Evolutionary conservation across 495 filamentous ascomycete genomes (phyloP).

Genomic region (Hypoxylon subgilvum): DNA sequence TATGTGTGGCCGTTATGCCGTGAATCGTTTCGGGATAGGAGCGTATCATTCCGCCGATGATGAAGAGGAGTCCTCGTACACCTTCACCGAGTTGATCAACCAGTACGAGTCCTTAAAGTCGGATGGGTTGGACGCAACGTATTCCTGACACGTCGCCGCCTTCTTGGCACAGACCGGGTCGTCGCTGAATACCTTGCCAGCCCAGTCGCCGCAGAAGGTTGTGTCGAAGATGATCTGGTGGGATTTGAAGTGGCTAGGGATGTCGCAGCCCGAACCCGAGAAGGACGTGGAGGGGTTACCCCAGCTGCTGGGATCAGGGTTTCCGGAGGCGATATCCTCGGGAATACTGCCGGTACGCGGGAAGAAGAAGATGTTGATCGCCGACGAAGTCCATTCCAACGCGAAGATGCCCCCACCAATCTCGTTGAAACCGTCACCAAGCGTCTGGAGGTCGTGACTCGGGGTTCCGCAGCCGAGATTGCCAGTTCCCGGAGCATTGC

Average conservation of each 20-base stretch:
- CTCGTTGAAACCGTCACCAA: conserved; percentile 74
- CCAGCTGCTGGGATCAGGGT: conserved; percentile 68
- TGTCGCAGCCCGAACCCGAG: conserved; percentile 63
- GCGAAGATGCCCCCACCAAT: conserved; percentile 78
- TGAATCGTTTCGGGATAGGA: conserved; percentile 20
- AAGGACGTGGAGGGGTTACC: conserved; percentile 72
- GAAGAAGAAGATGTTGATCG: conserved; percentile 82
- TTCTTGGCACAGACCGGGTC: conserved; percentile 49
- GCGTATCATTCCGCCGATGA: conserved; percentile 2
- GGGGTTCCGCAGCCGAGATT: conserved; percentile 56
- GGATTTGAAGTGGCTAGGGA: conserved; percentile 68
- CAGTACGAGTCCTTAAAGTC: conserved; percentile 71
- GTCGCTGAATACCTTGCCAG: conserved; percentile 64
- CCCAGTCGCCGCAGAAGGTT: conserved; percentile 90
- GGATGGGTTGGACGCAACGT: conserved; percentile 67
- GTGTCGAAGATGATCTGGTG: conserved; percentile 82
- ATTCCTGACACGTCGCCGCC: conserved; percentile 64
- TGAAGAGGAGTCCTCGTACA: conserved; percentile 55
- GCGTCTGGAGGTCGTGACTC: conserved; percentile 58
- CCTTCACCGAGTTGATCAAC: conserved; percentile 70
- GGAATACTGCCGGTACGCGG: conserved; percentile 61
- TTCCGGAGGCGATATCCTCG: conserved; percentile 58
- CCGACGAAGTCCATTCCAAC: conserved; percentile 70
- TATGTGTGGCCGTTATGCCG: conserved; percentile 20
- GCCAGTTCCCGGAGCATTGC: conserved; percentile 58